Conservation (phyloP, 768 basidiomycete species). For the Suillus subluteus region DNA sequence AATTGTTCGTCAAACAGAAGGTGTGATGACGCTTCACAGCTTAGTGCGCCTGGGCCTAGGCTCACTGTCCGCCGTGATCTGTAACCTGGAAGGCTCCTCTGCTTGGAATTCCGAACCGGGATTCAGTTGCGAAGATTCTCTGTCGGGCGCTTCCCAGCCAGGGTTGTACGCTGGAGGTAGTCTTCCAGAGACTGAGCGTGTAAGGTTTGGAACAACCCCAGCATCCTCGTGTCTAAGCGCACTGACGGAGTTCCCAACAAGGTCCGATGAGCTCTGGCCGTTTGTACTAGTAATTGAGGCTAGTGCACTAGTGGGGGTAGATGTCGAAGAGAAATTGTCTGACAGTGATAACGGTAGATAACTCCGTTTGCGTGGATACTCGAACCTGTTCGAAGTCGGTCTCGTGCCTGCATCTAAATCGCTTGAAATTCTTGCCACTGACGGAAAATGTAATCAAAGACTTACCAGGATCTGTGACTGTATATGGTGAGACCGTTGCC, state of each 20-base stretch:
- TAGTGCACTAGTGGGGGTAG: background rate
- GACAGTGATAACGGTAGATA: background rate
- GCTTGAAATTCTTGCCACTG: too few relatives aligned
- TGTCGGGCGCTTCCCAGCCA: background rate
- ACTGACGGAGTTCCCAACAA: background rate
- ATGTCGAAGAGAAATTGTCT: background rate
- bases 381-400: background rate
- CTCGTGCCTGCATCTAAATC: background rate
- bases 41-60: background rate
- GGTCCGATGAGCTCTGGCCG: background rate
- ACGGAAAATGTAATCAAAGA: background rate
- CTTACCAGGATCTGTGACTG: constrained; percentile 3
- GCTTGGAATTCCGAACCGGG: background rate
- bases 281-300: background rate
- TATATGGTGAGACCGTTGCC: constrained; percentile 7
- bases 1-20: background rate
- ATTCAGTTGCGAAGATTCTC: background rate
- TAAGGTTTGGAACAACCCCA: background rate
- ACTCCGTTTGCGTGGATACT: background rate
- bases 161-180: constrained; percentile 16
- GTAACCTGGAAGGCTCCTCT: background rate
- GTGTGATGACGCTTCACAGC: background rate
- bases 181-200: constrained; percentile 12
- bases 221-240: constrained; percentile 11
- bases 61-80: background rate